Evolutionary conservation across 140 eudicot genomes (phyloP), one percentile per base, ranked within the genome.

Genomic region (Oenanthe javanica): DNA sequence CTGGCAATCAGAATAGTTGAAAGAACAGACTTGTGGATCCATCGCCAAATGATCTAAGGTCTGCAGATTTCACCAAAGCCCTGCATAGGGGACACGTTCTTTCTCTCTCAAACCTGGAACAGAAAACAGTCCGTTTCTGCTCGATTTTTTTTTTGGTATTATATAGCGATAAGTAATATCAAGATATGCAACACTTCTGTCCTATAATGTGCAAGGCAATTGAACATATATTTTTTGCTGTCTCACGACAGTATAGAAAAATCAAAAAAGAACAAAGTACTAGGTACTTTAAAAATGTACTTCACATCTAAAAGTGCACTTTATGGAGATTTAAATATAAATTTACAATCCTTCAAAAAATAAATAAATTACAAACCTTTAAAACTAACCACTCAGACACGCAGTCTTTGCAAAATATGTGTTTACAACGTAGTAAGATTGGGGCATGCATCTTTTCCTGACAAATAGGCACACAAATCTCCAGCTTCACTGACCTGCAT

Each of bases 21-120:
- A 71, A 71, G 25, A 71, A 71, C 16, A 71, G 76, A 18, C 76
- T 71, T 7, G 76, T 71, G 45, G 76, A 71, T 71, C 76, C 76
- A 71, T 71, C 76, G 12, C 50, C 76, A 71, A 36, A 71, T 71
- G 76, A 71, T 71, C 49, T 71, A 42, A 71, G 45, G 13, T 71
- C 76, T 42, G 76, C 50, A 36, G 76, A 42, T 71, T 42, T 71
- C 48, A 71, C 76, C 76, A 42, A 40, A 31, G 76, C 76, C 46
- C 76, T 71, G 49, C 50, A 71, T 38, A 31, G 36, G 36, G 36
- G 36, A 31, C 36, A 31, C 36, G 36, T 31, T 31, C 36, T 42
- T 31, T 31, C 36, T 31, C 36, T 31, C 36, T 31, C 36, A 31
- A 31, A 31, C 36, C 36, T 31, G 1, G 36, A 31, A 71, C 0